These are phyloP conservation scores for Cutaneotrichosporon sp. DNA, from an alignment of 1,284 basidiomycete species.

Conservation along the genomic window DNA sequence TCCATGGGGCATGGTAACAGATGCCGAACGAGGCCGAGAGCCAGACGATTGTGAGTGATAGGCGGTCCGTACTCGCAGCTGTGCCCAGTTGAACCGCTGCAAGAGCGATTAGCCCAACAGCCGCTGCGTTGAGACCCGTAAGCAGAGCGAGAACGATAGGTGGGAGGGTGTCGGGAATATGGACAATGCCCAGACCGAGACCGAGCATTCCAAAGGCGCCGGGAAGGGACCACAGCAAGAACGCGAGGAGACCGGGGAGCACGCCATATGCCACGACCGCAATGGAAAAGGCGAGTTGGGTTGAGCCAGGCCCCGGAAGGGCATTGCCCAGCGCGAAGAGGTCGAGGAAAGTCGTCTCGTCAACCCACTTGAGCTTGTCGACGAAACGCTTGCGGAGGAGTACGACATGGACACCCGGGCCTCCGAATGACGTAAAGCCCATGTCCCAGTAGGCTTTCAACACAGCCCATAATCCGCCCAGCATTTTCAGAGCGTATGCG, in stretches of 20 bases:
- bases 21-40: conserved; percentile 53
- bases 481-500: neutral
- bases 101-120: conserved; percentile 58
- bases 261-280: conserved; percentile 45
- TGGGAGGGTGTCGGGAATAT: conserved; percentile 53
- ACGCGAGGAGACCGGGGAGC: conserved; percentile 43
- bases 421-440: conserved; percentile 35
- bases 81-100: conserved; percentile 55
- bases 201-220: conserved; percentile 56
- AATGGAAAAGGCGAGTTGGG: conserved; percentile 49
- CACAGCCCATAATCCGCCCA: conserved; percentile 3
- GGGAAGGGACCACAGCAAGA: conserved; percentile 50
- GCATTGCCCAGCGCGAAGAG: conserved; percentile 52
- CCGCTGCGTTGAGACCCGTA: conserved; percentile 58
- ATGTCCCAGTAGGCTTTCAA: conserved; percentile 24
- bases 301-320: conserved; percentile 50
- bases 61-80: conserved; percentile 53
- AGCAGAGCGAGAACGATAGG: conserved; percentile 55
- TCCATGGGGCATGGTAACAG: conserved; percentile 55
- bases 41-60: conserved; percentile 54
- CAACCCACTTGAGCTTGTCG: conserved; percentile 30
- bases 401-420: conserved; percentile 35
- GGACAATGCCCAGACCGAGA: conserved; percentile 54
- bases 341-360: conserved; percentile 37
- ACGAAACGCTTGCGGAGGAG: conserved; percentile 34